Evolutionary conservation across 768 basidiomycete species (phyloP), one percentile per base, ranked within the genome.

Genomic region (Hypholoma fasciculare): DNA sequence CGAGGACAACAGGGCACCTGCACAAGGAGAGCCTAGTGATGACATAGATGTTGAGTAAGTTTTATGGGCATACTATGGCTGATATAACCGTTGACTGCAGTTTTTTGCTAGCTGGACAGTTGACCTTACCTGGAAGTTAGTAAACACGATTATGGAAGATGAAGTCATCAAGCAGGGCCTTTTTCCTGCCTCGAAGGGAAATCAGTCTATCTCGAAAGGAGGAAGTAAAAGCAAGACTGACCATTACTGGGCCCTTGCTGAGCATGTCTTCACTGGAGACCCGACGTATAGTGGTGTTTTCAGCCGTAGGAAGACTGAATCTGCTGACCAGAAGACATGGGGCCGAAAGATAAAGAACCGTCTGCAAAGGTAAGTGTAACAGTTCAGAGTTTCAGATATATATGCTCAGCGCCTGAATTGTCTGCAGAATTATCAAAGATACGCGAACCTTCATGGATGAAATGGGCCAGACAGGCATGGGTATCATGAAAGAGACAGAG

Each of bases 391-490:
- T 23, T 23, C 23, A 23, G 23, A 23, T 23, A 23, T 23, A 23
- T 23, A 23, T 23, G 23, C 23, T 23, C 23, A 23, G 12, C 7
- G 23, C 1, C 26, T 50, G 11, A 46, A 27, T 11, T 36, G 9
- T 36, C 20, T 55, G 14, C 39, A 57, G 56, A 16, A 44, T 57
- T 12, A 1, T 37, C 1, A 26, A 8, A 27, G 53, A 60, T 37
- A 14, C 43, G 23, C 38, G 17, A 4, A 54, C 34, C 13, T 43
- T 17, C 12, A 57, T 23, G 30, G 23, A 38, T 2, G 52, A 34
- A 14, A 42, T 60, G 50, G 65, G 65, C 13, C 19, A 60, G 48
- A 63, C 65, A 13, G 65, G 65, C 14, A 61, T 44, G 38, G 65
- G 65, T 5, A 66, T 66, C 34, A 49, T 30, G 14, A 34, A 38